Conservation (phyloP, 176 grass and related monocot species). For the Eremochloa ophiuroides region DNA sequence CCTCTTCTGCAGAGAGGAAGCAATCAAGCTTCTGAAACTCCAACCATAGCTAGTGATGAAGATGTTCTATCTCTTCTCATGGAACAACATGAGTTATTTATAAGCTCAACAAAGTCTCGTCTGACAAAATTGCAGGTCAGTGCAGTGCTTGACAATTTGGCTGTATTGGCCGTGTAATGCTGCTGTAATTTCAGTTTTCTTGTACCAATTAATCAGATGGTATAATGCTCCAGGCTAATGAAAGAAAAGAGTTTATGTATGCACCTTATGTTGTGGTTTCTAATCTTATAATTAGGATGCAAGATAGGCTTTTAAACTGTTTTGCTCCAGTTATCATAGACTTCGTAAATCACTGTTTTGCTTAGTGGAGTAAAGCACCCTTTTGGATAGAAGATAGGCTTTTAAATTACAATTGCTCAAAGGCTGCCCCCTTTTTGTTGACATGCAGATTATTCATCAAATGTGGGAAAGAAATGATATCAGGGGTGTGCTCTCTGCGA, state of each 20-base stretch:
- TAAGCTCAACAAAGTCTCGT: constrained; percentile 63
- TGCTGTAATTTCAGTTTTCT: neutral
- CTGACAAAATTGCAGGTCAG: constrained; percentile 87
- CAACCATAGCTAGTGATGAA: constrained; percentile 49
- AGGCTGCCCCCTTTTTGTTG: constrained; percentile 15
- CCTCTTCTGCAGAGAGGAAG: constrained; percentile 49
- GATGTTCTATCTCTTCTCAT: constrained; percentile 73
- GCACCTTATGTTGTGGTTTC: neutral
- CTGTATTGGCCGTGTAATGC: neutral
- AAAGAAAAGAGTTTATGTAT: neutral
- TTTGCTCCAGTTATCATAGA: neutral
- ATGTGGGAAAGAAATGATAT: constrained; percentile 91
- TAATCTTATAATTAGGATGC: neutral
- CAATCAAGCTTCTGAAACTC: constrained; percentile 58
- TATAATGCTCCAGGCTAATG: neutral
- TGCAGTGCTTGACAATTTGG: neutral
- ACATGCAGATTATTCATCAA: constrained; percentile 76
- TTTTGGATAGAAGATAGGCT: neutral
- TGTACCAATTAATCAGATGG: neutral
- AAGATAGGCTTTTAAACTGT: neutral
- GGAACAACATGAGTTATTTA: constrained; percentile 77
- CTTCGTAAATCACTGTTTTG: neutral
- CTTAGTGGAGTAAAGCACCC: neutral
- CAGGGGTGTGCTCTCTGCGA: constrained; percentile 62
- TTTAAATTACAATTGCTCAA: constrained; percentile 8